Percentiles rank a stretch among this genome's conserved stretches.
These are phyloP conservation scores for Termitomyces sp. DNA, from an alignment of 768 basidiomycete genomes.

Conservation along the genomic window DNA sequence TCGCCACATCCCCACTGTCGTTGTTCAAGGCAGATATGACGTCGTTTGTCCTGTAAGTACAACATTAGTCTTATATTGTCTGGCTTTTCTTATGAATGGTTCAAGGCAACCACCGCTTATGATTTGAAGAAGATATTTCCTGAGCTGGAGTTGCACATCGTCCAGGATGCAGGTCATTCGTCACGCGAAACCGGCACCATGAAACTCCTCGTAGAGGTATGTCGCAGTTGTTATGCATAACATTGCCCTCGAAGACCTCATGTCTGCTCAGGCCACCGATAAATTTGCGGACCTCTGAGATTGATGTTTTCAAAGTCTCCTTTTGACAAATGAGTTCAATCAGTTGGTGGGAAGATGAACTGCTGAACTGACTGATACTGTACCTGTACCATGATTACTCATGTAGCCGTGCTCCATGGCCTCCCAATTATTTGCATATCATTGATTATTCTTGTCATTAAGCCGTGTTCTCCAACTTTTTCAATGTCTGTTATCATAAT, in stretches of 20 bases:
- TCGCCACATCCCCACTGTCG: slow-evolving; percentile 79
- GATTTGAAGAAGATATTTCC: slow-evolving; percentile 82
- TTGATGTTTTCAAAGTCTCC: neutral
- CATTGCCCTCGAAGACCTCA: neutral
- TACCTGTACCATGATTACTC: neutral
- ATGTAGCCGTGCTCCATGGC: neutral
- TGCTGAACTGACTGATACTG: neutral
- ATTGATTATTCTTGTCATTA: too few species aligned
- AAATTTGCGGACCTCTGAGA: slow-evolving; percentile 29
- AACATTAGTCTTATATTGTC: neutral
- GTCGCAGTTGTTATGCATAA: slow-evolving; percentile 3
- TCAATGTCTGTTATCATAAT: too few species aligned
- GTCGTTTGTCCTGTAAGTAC: slow-evolving; percentile 74
- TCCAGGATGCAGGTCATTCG: slow-evolving; percentile 86
- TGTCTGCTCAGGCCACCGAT: slow-evolving; percentile 27
- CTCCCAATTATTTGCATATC: too few species aligned
- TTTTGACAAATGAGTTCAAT: neutral
- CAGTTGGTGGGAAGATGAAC: neutral
- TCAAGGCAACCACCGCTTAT: slow-evolving; percentile 72
- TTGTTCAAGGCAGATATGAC: slow-evolving; percentile 87
- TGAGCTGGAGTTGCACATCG: slow-evolving; percentile 66
- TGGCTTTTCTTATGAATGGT: neutral
- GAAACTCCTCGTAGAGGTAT: slow-evolving; percentile 65
- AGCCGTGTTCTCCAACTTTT: too few species aligned
- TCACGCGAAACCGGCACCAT: slow-evolving; percentile 67